Conservation (phyloP, 2,329 filamentous ascomycete genomes). For the Aspergillus pseudoglaucus region DNA sequence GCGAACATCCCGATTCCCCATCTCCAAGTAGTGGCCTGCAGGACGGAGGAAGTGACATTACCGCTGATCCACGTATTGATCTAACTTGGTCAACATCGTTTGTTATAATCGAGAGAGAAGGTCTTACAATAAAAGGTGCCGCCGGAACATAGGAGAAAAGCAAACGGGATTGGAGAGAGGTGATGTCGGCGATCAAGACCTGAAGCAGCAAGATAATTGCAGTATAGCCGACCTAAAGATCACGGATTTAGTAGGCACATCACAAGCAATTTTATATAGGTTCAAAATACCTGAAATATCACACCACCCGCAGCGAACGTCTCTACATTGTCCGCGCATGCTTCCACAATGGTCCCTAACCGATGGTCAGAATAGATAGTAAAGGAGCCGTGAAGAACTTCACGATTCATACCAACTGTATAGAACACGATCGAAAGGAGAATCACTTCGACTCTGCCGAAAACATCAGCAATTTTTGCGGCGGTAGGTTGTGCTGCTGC, state of each 20-base stretch:
- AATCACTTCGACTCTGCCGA: slow-evolving; percentile 56
- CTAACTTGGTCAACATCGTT: slow-evolving; percentile 10
- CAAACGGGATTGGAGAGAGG: slow-evolving; percentile 56
- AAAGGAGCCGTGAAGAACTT: neutral
- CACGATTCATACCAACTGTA: slow-evolving; percentile 34
- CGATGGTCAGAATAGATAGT: neutral
- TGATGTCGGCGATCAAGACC: slow-evolving; percentile 59
- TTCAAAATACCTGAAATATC: slow-evolving; percentile 44
- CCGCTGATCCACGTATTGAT: slow-evolving; percentile 61
- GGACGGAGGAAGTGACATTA: slow-evolving; percentile 47
- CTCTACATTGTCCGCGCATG: slow-evolving; percentile 43
- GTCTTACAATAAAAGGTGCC: slow-evolving; percentile 47
- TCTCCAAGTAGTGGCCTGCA: slow-evolving; percentile 48
- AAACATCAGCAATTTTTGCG: slow-evolving; percentile 58
- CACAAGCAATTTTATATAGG: too few species aligned
- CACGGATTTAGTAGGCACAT: neutral
- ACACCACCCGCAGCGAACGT: slow-evolving; percentile 54
- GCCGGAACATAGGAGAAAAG: slow-evolving; percentile 61
- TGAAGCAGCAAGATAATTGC: slow-evolving; percentile 56
- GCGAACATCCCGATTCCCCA: slow-evolving; percentile 62
- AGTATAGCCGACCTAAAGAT: slow-evolving; percentile 53
- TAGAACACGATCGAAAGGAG: slow-evolving; percentile 52
- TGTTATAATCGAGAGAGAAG: too few species aligned
- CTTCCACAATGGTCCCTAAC: slow-evolving; percentile 50
- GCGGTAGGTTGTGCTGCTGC: slow-evolving; percentile 53